Base-by-base conservation (phyloP, 1,284 basidiomycete genomes). In the Rhodotorula sp. region DNA sequence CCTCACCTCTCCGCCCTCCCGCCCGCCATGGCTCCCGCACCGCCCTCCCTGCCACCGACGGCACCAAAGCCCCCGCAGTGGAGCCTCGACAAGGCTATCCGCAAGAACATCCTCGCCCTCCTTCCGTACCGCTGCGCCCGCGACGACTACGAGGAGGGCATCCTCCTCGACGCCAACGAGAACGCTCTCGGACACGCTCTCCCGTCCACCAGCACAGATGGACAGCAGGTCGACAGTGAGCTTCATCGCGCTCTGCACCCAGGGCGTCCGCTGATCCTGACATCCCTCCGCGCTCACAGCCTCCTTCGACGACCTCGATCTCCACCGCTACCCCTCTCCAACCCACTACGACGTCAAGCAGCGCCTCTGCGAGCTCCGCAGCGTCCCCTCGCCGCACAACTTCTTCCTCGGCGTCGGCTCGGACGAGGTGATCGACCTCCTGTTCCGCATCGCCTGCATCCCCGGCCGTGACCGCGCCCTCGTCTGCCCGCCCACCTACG, bases 131-230 rank as follows among this genome's bases (percentile, higher is more conserved):
- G 95, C 44, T 97, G 94, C 79, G 97, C 97, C 1, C 86, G 96
- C 65, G 97, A 99, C 80, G 96, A 99, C 84, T 99, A 97, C 83
- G 89, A 90, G 60, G 59, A 77, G 59, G 77, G 77, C 10, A 90
- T 98, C 77, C 87, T 99, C n/a, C 87, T 99, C 46, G 97, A 99
- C 79, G 97, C 97, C 44, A 99, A 98, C 82, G 96, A 99, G 84
- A 98, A 99, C 81, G 87, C 94, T 0, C 85, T 96, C 57, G 96
- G 96, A 0, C 91, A 93, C 80, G 89, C 91, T 2, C 88, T 97
- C n/a, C 84, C 86, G 7, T 73, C 75, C 62, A 67, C 12, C 48
- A 46, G 29, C 53, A 4, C 46, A 22, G 56, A 44, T 17, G 25
- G 51, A 22, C n/a, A 57, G 41, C 51, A 34, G 44, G 17, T 50